These are phyloP conservation scores for Phytophthora fragariae DNA, from an alignment of 352 stramenopile species.

Conservation along the genomic window DNA sequence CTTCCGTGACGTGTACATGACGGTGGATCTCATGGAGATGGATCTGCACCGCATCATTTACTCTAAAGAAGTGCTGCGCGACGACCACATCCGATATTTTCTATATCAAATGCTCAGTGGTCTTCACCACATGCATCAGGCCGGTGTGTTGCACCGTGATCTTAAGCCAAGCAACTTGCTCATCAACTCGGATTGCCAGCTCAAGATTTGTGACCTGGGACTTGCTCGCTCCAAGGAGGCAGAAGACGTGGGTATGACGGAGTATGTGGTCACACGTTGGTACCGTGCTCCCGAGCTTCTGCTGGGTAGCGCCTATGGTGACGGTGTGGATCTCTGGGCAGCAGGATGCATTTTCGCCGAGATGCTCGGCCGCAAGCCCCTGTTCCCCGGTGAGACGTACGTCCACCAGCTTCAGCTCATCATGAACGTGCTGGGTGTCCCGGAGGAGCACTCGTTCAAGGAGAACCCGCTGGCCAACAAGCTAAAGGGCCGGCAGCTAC, in stretches of 20 bases:
- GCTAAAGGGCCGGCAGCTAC: slow-evolving; percentile 83
- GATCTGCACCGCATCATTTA: slow-evolving; percentile 94
- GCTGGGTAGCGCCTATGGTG: slow-evolving; percentile 84
- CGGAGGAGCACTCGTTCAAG: slow-evolving; percentile 90
- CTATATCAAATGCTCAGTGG: slow-evolving; percentile 93
- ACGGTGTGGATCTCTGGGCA: slow-evolving; percentile 88
- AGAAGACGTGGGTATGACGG: slow-evolving; percentile 91
- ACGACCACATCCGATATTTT: slow-evolving; percentile 95
- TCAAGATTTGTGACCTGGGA: slow-evolving; percentile 98
- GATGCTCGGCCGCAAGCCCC: slow-evolving; percentile 86
- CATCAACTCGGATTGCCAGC: slow-evolving; percentile 94
- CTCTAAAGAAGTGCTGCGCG: slow-evolving; percentile 91
- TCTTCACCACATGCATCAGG: slow-evolving; percentile 88
- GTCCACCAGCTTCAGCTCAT: slow-evolving; percentile 90
- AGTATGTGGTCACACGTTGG: slow-evolving; percentile 92
- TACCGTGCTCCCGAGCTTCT: slow-evolving; percentile 89
- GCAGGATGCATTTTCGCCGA: slow-evolving; percentile 90
- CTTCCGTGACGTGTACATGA: slow-evolving; percentile 92
- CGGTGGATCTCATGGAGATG: slow-evolving; percentile 93
- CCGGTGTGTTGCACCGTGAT: slow-evolving; percentile 86
- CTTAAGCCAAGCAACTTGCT: slow-evolving; percentile 90
- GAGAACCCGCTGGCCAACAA: slow-evolving; percentile 90
- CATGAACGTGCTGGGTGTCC: slow-evolving; percentile 90
- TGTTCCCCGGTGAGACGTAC: slow-evolving; percentile 89
- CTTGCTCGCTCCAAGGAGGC: slow-evolving; percentile 90